A percentile compares a stretch with the other conserved stretches of the same genome.
Conservation (phyloP, 495 filamentous ascomycete genomes). For the Hyaloscypha finlandica region DNA sequence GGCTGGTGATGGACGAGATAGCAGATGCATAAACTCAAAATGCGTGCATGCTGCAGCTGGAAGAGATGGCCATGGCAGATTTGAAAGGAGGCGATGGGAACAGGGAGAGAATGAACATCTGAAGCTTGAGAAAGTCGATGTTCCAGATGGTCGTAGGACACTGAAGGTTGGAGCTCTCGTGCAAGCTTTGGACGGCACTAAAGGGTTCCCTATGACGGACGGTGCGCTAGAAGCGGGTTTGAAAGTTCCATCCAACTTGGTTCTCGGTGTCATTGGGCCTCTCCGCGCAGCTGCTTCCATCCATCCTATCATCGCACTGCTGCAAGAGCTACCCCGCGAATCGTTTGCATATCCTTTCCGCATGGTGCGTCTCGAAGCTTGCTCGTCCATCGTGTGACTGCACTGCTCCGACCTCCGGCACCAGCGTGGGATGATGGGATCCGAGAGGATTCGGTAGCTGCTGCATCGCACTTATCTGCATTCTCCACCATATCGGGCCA, state of each 20-base stretch:
- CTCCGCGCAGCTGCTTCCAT: background rate
- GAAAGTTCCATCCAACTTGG: background rate
- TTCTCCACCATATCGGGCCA: background rate
- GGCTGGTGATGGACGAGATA: background rate
- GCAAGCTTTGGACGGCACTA: background rate
- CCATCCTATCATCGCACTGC: slow-evolving; percentile 5
- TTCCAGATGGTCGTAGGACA: background rate
- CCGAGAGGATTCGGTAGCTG: too few relatives aligned
- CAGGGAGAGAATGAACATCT: too few relatives aligned
- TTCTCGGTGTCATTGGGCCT: background rate
- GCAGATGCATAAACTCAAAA: background rate
- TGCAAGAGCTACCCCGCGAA: slow-evolving; percentile 10
- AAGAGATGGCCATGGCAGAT: too few relatives aligned
- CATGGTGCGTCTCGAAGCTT: background rate
- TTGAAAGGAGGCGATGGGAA: too few relatives aligned
- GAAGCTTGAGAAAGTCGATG: background rate
- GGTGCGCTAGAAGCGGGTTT: background rate
- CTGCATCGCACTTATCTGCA: background rate
- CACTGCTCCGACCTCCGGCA: background rate
- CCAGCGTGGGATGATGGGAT: too few relatives aligned
- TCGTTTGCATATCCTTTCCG: slow-evolving; percentile 1
- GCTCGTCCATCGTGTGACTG: slow-evolving; percentile 5
- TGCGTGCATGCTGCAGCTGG: background rate
- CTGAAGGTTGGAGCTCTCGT: background rate
- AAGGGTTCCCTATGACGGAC: background rate